Evolutionary conservation across 495 filamentous ascomycete species (phyloP).

Genomic region (Neurospora sp.): DNA sequence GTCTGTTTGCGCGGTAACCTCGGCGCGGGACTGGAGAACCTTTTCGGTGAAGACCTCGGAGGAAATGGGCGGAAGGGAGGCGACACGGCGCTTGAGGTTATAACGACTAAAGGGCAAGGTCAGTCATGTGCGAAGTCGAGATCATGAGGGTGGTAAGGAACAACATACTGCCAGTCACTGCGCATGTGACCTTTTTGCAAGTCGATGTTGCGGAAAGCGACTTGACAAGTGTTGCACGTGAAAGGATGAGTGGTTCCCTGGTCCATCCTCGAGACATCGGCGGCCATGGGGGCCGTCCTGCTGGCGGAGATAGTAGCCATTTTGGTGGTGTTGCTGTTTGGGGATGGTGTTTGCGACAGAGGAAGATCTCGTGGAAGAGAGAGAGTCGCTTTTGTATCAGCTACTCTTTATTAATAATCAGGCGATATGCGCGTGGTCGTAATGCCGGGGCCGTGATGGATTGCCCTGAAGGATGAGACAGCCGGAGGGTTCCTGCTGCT

Average conservation of each 20-base stretch:
- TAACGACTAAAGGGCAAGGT: slow-evolving; percentile 56
- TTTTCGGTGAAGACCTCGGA: slow-evolving; percentile 94
- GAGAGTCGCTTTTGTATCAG: neutral
- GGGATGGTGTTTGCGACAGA: neutral
- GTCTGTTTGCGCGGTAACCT: slow-evolving; percentile 70
- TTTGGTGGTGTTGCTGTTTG: slow-evolving; percentile 1
- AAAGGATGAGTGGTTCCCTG: slow-evolving; percentile 61
- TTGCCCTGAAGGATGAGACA: neutral
- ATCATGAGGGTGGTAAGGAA: neutral
- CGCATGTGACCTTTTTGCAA: slow-evolving; percentile 95
- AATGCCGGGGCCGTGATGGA: neutral
- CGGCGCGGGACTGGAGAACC: slow-evolving; percentile 84
- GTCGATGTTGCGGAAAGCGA: slow-evolving; percentile 88
- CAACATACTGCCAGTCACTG: slow-evolving; percentile 91
- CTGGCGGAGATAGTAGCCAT: slow-evolving; percentile 47
- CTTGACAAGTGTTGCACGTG: slow-evolving; percentile 96
- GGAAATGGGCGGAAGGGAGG: slow-evolving; percentile 80
- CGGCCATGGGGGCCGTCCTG: slow-evolving; percentile 23
- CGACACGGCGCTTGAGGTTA: slow-evolving; percentile 92
- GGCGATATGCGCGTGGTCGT: neutral
- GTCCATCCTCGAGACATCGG: slow-evolving; percentile 22
- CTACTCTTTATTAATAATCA: neutral
- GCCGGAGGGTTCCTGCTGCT: slow-evolving; percentile 1
- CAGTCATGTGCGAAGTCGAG: slow-evolving; percentile 4
- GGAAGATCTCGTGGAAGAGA: neutral